phyloP scores from a whole-genome alignment of 352 stramenopile species.

The Globisporangium middletonii region DNA sequence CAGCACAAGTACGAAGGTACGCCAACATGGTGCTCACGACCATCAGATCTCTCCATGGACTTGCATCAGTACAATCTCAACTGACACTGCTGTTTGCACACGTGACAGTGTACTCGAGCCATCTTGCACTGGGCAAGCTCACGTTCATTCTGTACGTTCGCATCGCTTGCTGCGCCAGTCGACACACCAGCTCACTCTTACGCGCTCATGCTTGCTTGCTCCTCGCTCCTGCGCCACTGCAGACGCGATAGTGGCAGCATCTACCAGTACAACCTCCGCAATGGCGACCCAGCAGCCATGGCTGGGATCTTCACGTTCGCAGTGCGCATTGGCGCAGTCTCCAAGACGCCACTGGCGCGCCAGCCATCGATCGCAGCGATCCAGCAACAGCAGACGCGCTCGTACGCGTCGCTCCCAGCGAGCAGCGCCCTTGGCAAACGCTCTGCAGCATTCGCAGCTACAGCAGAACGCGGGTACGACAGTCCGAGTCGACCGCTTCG shows the following conservation, averaged over 20 bases:
- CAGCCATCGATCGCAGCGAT: not conserved
- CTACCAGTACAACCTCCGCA: constrained; percentile 62
- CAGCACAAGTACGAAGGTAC: constrained; percentile 37
- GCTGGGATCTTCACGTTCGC: constrained; percentile 41
- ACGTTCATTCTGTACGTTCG: constrained; percentile 51
- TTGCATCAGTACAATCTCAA: not conserved
- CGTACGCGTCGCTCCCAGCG: not conserved
- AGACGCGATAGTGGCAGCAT: constrained; percentile 41
- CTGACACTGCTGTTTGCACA: not conserved
- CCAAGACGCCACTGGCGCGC: constrained; percentile 23
- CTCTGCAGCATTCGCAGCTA: not conserved
- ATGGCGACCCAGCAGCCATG: constrained; percentile 35
- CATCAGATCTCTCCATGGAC: not conserved
- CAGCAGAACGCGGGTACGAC: constrained; percentile 11
- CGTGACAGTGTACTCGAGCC: constrained; percentile 55
- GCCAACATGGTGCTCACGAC: too few relatives aligned
- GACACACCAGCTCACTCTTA: not conserved
- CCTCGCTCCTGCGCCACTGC: not conserved
- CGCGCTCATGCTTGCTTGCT: not conserved
- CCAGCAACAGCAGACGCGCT: not conserved
- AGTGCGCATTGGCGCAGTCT: constrained; percentile 36
- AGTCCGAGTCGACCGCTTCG: constrained; percentile 19
- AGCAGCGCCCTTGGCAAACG: constrained; percentile 8
- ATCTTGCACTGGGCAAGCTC: constrained; percentile 48
- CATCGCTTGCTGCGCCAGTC: not conserved